Evolutionary conservation across 495 filamentous ascomycete species (phyloP).

Genomic region (Aspergillus conjunctus): DNA sequence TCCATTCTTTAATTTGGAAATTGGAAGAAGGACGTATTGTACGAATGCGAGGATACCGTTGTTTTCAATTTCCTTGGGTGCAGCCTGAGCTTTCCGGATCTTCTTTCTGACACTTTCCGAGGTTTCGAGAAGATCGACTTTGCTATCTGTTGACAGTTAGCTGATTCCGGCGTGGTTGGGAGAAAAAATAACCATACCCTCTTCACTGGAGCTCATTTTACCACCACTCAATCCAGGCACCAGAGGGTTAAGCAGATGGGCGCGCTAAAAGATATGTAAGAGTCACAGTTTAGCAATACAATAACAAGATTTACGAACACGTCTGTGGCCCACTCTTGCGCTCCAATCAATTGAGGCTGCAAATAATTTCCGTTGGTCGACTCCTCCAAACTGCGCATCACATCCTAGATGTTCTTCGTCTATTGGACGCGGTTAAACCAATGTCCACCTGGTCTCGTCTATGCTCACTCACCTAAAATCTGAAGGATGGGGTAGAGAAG

Average conservation of each 20-base stretch:
- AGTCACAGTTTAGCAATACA: background rate
- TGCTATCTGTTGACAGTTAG: slow-evolving; percentile 34
- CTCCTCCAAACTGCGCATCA: slow-evolving; percentile 68
- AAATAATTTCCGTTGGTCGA: slow-evolving; percentile 90
- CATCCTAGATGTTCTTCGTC: slow-evolving; percentile 90
- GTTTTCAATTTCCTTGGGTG: slow-evolving; percentile 73
- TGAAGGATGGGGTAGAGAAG: slow-evolving; percentile 81
- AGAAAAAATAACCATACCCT: slow-evolving; percentile 25
- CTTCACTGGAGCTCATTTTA: slow-evolving; percentile 70
- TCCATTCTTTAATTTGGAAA: slow-evolving; percentile 43
- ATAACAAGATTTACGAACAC: slow-evolving; percentile 34
- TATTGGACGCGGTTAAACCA: background rate
- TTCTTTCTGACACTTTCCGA: slow-evolving; percentile 74
- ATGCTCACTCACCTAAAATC: slow-evolving; percentile 50
- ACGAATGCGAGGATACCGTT: slow-evolving; percentile 86
- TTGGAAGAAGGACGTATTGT: slow-evolving; percentile 82
- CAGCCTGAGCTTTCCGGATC: slow-evolving; percentile 77
- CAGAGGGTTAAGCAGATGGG: slow-evolving; percentile 91
- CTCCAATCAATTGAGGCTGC: slow-evolving; percentile 65
- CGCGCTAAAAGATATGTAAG: slow-evolving; percentile 48
- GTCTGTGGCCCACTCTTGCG: slow-evolving; percentile 49
- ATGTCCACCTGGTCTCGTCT: background rate
- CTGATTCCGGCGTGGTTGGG: slow-evolving; percentile 5
- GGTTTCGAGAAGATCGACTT: slow-evolving; percentile 88
- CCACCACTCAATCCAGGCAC: slow-evolving; percentile 80